Conservation (phyloP, 805 yeast genomes). For the Geotrichum ghanense region DNA sequence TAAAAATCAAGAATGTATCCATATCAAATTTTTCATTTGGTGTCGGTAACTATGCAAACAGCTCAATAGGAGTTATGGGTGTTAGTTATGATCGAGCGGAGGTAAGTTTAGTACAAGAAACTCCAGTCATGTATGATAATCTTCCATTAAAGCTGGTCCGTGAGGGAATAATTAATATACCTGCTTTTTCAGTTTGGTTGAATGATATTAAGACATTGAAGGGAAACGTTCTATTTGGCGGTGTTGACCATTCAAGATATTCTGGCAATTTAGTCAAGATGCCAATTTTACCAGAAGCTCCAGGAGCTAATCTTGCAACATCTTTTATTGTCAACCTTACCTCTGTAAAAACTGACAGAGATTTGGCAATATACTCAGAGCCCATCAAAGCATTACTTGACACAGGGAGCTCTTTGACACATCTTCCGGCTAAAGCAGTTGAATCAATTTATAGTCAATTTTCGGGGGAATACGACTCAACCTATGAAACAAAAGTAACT, state of each 20-base stretch:
- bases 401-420: constrained; percentile 13
- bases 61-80: constrained; percentile 45
- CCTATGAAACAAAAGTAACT: too few species aligned
- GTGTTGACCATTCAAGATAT: constrained; percentile 39
- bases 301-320: neutral
- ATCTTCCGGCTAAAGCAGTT: constrained; percentile 18
- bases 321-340: neutral
- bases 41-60: constrained; percentile 54
- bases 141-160: constrained; percentile 50
- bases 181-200: constrained; percentile 56
- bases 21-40: constrained; percentile 58
- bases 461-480: too few species aligned
- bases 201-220: constrained; percentile 28
- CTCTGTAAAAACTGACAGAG: neutral
- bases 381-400: neutral
- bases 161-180: constrained; percentile 46
- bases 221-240: constrained; percentile 50
- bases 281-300: constrained; percentile 16
- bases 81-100: constrained; percentile 45
- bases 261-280: constrained; percentile 31
- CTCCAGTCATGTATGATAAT: constrained; percentile 39
- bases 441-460: constrained; percentile 14
- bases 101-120: constrained; percentile 16
- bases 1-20: constrained; percentile 41
- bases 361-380: neutral